Base-by-base conservation (phyloP, 2,329 filamentous ascomycete genomes). In the Pestalotiopsis sp. region DNA sequence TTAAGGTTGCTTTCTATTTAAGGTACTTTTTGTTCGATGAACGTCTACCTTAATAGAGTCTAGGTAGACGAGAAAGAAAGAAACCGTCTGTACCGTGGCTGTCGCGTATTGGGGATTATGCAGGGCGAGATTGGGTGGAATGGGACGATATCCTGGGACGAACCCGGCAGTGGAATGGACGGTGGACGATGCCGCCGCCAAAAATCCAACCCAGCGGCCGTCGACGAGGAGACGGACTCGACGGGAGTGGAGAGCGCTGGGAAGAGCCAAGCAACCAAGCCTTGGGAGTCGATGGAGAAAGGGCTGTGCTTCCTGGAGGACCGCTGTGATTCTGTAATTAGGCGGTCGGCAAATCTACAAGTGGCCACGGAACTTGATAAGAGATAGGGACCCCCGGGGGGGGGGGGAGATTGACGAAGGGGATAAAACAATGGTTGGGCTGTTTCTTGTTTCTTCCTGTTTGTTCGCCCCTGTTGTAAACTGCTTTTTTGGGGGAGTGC, bases 1-100 rank as follows among this genome's bases (percentile, higher is more conserved):
- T 62, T 62, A 62, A 62, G 59, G 59, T 62, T 62, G 59, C 27
- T 14, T 62, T 40, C 59, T 40, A 40, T 38, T 62, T 62, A 62
- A 62, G 59, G 59, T 62, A 36, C 59, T 62, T 59, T 52, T 59
- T 52, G 45, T 52, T 52, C 45, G 45, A 52, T 52, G 17, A 20
- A 52, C 14, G 17, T 52, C 45, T 52, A 52, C 45, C 45, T 52
- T 52, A 52, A 52, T 52, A 52, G 20, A 9, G 17, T 36, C 17
- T 52, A n/a, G 45, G 45, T n/a, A 52, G 45, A 52, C 45, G 45
- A 17, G 20, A 20, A n/a, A 23, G 45, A 52, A 52, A 20, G 17
- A n/a, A 9, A 52, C 7, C n/a, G 45, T 23, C 45, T 52, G 45
- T 52, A 20, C 45, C 7, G 45, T 52, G 14, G 45, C 45, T 52